Evolutionary conservation across 2,329 filamentous ascomycete genomes (phyloP), one percentile per base, ranked within the genome.

Genomic region (Onygenales sp.): DNA sequence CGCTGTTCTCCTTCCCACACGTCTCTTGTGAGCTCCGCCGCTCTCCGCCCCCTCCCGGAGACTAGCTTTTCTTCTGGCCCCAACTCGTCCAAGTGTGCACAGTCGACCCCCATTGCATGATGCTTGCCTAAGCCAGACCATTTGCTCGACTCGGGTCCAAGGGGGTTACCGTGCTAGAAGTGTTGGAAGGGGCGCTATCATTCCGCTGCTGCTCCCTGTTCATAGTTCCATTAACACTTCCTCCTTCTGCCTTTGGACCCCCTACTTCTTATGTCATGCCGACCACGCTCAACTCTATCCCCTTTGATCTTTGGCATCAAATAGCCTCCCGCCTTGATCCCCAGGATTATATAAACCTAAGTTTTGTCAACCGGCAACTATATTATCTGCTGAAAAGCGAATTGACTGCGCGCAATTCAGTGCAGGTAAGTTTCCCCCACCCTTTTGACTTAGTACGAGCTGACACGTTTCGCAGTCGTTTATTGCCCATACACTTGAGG

Each of bases 251-350:
- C 27, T 9, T 49, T 40, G 36, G 27, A 31, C 36, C 47, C 47
- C 47, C 17, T 49, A n/a, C 17, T 40, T 21, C 8, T 27, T n/a
- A 49, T 49, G 36, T 33, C 47, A 49, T 49, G 47, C 47, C 47
- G 49, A 44, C 50, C 33, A 39, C 42, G 9, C 27, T 79, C 43
- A 70, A 76, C 54, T 58, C 62, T 33, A 66, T 87, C 10, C 84
- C 85, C 0, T 83, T 80, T 62, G 85, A 88, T 66, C 72, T 87
- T n/a, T 68, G 86, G 32, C 78, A 79, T 49, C 74, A 79, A 50
- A 77, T 87, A 50, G 73, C 77, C 6, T 70, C 71, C 6, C 68
- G 74, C 52, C 72, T 88, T 37, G 72, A 77, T 14, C 68, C 84
- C 31, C 74, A 81, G 46, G 82, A 86, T 58, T 73, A 81, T 40